phyloP scores from a whole-genome alignment of 192 early-diverging fungal species.

The Rhizoclosmatium globosum region DNA sequence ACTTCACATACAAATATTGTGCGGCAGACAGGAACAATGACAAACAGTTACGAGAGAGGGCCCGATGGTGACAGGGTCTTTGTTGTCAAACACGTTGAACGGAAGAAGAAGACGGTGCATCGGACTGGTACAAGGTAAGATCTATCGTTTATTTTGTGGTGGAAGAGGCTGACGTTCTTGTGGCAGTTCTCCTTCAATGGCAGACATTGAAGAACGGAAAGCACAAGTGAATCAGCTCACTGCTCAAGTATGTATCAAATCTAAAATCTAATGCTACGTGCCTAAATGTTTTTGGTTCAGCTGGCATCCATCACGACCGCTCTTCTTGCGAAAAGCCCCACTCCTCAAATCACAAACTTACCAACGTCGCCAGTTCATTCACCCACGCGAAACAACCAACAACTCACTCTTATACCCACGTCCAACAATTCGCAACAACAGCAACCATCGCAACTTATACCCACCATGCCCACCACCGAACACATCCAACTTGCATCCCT shows the following conservation, averaged over 20 bases:
- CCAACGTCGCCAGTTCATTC: background rate
- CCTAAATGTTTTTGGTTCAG: background rate
- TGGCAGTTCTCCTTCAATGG: background rate
- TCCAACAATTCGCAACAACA: background rate
- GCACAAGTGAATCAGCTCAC: background rate
- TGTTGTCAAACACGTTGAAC: background rate
- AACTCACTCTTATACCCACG: background rate
- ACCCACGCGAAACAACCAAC: background rate
- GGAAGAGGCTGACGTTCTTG: background rate
- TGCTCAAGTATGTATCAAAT: background rate
- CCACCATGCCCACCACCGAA: background rate
- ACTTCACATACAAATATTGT: background rate
- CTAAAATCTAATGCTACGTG: background rate
- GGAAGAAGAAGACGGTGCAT: background rate
- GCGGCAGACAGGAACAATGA: background rate
- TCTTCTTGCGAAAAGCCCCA: background rate
- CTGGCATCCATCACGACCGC: background rate
- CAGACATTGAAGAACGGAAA: background rate
- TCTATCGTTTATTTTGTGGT: background rate
- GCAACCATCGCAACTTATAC: background rate
- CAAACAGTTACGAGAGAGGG: background rate
- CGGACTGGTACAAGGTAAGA: background rate
- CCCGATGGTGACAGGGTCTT: background rate
- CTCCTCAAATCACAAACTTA: background rate
- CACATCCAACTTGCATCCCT: background rate